Percentiles rank a stretch among this genome's conserved stretches.
These are phyloP conservation scores for Backusella tuberculispora DNA, from an alignment of 192 early-diverging fungal genomes.

Conservation along the genomic window DNA sequence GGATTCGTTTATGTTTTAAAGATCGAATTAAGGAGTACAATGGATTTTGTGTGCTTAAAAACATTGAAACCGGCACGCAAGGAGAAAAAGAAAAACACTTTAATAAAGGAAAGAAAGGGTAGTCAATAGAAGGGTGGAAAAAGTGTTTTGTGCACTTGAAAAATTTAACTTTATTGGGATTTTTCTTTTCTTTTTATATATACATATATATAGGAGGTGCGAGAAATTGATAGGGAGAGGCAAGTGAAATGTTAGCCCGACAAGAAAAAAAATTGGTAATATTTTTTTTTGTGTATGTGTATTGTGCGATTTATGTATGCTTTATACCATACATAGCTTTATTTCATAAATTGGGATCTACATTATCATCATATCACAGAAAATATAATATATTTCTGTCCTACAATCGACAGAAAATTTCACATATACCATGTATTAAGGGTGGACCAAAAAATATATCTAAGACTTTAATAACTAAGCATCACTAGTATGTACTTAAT, in stretches of 20 bases:
- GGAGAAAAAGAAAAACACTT: neutral
- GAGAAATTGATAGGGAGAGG: too few species aligned
- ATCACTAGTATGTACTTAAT: neutral
- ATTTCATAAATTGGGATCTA: neutral
- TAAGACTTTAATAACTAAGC: neutral
- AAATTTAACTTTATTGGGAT: too few species aligned
- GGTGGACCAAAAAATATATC: neutral
- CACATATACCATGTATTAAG: neutral
- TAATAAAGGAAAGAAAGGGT: neutral
- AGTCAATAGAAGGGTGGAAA: neutral
- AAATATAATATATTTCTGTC: neutral
- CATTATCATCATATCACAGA: neutral
- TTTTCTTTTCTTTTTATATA: too few species aligned
- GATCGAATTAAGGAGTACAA: neutral
- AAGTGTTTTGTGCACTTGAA: too few species aligned
- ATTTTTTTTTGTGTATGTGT: neutral
- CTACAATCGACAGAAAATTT: neutral
- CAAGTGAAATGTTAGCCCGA: too few species aligned
- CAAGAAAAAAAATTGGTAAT: too few species aligned
- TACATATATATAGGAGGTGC: too few species aligned
- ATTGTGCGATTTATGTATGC: neutral
- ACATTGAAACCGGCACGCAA: neutral
- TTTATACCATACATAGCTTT: neutral
- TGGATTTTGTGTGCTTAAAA: neutral
- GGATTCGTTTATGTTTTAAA: neutral